Evolutionary conservation across 2,329 filamentous ascomycete species (phyloP).

Genomic region (Fusarium sp.): DNA sequence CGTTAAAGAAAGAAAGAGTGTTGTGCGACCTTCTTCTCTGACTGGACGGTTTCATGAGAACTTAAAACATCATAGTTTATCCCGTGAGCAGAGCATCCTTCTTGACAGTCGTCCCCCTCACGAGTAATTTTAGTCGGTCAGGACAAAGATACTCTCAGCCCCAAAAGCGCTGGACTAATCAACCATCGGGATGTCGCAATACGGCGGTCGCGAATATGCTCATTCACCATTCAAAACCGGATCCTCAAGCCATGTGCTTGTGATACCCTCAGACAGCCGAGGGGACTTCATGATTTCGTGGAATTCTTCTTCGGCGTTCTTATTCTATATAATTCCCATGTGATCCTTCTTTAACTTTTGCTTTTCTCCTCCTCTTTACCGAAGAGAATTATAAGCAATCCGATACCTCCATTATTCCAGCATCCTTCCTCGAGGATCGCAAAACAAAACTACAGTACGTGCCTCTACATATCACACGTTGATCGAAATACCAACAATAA

Average conservation of each 20-base stretch:
- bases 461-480: fast-evolving
- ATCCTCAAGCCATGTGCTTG: too few species aligned
- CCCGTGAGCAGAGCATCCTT: too few species aligned
- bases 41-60: background rate
- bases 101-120: background rate
- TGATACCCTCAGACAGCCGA: too few species aligned
- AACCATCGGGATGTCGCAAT: fast-evolving
- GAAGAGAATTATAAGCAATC: background rate
- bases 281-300: fast-evolving
- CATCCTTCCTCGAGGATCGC: fast-evolving
- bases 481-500: background rate
- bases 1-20: too few species aligned
- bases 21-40: background rate
- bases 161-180: background rate
- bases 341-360: fast-evolving
- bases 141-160: fast-evolving
- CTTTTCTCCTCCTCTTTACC: fast-evolving
- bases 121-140: background rate
- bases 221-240: background rate
- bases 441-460: fast-evolving
- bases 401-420: too few species aligned
- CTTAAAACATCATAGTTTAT: background rate
- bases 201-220: background rate
- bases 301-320: too few species aligned
- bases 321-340: background rate